These are phyloP conservation scores for Cadophora luteo-olivacea DNA, from an alignment of 2,329 filamentous ascomycete genomes.

Conservation along the genomic window DNA sequence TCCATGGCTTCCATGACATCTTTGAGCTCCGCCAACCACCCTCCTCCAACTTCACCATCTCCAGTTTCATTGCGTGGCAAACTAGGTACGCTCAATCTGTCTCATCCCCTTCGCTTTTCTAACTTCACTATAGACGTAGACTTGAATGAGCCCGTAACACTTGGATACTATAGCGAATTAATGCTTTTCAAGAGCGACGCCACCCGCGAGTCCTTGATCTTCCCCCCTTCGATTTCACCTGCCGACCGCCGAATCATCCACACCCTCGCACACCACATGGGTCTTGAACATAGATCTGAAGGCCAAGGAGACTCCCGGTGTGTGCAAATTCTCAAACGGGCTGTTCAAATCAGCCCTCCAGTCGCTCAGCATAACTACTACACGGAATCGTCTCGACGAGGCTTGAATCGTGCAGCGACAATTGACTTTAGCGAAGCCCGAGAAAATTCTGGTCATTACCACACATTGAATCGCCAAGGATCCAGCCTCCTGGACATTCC, in stretches of 20 bases:
- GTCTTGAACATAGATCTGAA: conserved; percentile 86
- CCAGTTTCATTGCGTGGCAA: conserved; percentile 43
- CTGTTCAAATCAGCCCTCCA: conserved; percentile 45
- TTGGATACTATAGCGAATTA: conserved; percentile 90
- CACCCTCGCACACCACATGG: conserved; percentile 94
- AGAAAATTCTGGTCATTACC: conserved; percentile 72
- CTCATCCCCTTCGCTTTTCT: conserved; percentile 22
- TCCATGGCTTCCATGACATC: conserved; percentile 78
- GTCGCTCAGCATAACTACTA: conserved; percentile 58
- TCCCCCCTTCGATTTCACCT: conserved; percentile 80
- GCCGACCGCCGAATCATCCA: conserved; percentile 90
- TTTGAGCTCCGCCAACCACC: conserved; percentile 54
- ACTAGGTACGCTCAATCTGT: conserved; percentile 29
- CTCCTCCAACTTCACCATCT: conserved; percentile 49
- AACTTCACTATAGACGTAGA: conserved; percentile 65
- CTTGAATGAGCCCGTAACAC: conserved; percentile 86
- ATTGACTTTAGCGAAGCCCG: conserved; percentile 91
- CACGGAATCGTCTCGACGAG: conserved; percentile 80
- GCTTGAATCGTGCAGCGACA: conserved; percentile 91
- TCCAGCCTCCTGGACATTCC: conserved; percentile 84
- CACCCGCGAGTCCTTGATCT: conserved; percentile 80
- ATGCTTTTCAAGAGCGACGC: conserved; percentile 86
- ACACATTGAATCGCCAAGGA: conserved; percentile 78
- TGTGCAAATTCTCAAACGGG: conserved; percentile 83
- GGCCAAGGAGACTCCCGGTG: conserved; percentile 87